Evolutionary conservation across 345 rosid species (phyloP), one percentile per base, ranked within the genome.

Genomic region (Carallia brachiata): DNA sequence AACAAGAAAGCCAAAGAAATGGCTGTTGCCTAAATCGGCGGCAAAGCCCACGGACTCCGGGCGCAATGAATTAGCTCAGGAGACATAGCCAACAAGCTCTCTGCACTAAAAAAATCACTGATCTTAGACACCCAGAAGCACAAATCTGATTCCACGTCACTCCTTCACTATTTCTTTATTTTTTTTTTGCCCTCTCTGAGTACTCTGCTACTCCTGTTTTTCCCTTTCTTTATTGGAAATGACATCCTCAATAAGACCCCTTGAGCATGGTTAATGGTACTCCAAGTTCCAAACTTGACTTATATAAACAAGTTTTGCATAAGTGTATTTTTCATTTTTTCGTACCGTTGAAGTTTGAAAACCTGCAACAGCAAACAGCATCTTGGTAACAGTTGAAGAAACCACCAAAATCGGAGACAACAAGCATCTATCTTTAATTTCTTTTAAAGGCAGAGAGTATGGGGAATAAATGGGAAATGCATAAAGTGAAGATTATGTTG

Each of bases 291-390:
- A 81, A 84, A 80, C 87, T 79, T 78, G 69, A 80, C 80, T 70
- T 70, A 37, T 28, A 58, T 28, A 40, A 70, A 78, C 71, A 73
- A 62, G 65, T 62, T 39, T 61, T 69, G 48, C 23, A 9, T 65
- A 59, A 69, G 65, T 71, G 10, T 63, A 68, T 61, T 19, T 61
- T 78, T 72, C 76, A 73, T 67, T 23, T 23, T 23, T 23, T 23
- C 23, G 23, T 23, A 81, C 77, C 81, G 79, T 87, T 85, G 81
- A 85, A 86, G 79, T 73, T 83, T 80, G 83, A 83, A 80, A 83
- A 81, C 88, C 93, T 85, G 88, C 84, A 85, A 86, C 78, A 15
- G 81, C 86, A 86, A 89, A 89, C 97, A 91, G 90, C 96, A 89
- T 89, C 90, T 86, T 50, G 89, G 82, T 70, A 83, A 88, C 78